Evolutionary conservation across 2,329 filamentous ascomycete genomes (phyloP), one percentile per base, ranked within the genome.

Genomic region (Lachnellula cervina): DNA sequence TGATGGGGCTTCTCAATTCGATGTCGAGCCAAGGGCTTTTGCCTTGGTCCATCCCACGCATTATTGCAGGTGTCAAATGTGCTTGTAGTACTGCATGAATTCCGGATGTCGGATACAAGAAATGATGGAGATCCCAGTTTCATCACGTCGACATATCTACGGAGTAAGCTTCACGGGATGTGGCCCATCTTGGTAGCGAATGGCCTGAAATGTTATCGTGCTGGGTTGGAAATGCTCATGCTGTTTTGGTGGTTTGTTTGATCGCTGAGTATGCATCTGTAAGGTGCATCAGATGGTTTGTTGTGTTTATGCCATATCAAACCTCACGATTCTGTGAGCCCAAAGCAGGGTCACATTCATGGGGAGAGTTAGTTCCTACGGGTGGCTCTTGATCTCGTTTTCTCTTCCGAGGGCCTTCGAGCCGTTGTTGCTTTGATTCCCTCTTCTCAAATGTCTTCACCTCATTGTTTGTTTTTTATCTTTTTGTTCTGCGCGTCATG

Each of bases 401-500:
- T 51, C 40, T 48, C 49, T 50, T 50, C 21, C 49, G 34, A 25
- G 14, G 23, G 25, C 23, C 28, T 32, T 19, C 32, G 14, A 34
- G 17, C 34, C 55, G 54, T 28, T 50, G 21, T 16, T 40, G 42
- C 55, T 53, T 52, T 54, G 40, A 34, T 54, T 42, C 54, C 21
- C 43, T 51, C 43, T 47, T 40, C 14, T 56, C 49, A 14, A 49
- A 51, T 50, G n/a, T 52, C 34, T 51, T 54, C 49, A 17, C 47
- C 46, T 47, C 32, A 38, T 51, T n/a, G 37, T 47, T 51, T 44
- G 17, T 35, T 48, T 43, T 17, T 52, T 59, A 60, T 64, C 59
- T 35, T 48, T 35, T 14, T 52, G 60, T 60, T 64, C 58, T 58
- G 59, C 59, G 48, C 51, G 62, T 56, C 57, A 64, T 64, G 60